Evolutionary conservation across 306 rosid species (phyloP), one percentile per base, ranked within the genome.

Genomic region (Quercus dentata): DNA sequence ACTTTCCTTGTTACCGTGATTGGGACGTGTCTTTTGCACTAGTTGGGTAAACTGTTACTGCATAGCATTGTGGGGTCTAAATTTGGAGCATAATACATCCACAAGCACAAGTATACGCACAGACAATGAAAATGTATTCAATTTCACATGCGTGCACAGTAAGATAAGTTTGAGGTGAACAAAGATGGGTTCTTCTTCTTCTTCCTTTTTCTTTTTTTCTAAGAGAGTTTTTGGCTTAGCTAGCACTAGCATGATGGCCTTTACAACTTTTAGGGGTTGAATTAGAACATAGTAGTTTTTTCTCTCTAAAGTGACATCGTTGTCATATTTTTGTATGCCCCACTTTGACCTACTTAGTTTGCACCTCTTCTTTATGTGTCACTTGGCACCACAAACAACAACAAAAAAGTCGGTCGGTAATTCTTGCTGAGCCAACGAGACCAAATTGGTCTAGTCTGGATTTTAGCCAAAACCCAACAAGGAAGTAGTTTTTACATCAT

Each of bases 341-440:
- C 64, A 58, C 20, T 74, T 61, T 58, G 80, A 77, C 82, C 80
- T 74, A 17, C 77, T 55, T 79, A 27, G 70, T 17, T 35, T 33
- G 84, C 71, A 71, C 56, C 15, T 27, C 73, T 54, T 30, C 38
- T 41, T 51, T 59, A 51, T 74, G 78, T 77, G 87, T 81, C 87
- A 84, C 79, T 80, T 41, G 54, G 74, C 80, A 61, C 67, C 80
- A 69, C 74, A 73, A 71, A 46, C 62, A 76, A 80, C 31, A 72
- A 72, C 2, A 72, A 71, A 76, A 80, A 19, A 72, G 76, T 56
- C 75, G 49, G 79, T 76, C 76, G 79, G 84, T 82, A 76, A 33
- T 44, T 69, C 77, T 76, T 67, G 79, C 82, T 77, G 80, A 85
- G 71, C 85, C 82, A 84, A 80, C 76, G 74, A 80, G 84, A 81